Percentiles rank a stretch among this genome's conserved stretches.
phyloP scores from a whole-genome alignment of 495 filamentous ascomycete genomes.

The Hyaloscypha finlandica region DNA sequence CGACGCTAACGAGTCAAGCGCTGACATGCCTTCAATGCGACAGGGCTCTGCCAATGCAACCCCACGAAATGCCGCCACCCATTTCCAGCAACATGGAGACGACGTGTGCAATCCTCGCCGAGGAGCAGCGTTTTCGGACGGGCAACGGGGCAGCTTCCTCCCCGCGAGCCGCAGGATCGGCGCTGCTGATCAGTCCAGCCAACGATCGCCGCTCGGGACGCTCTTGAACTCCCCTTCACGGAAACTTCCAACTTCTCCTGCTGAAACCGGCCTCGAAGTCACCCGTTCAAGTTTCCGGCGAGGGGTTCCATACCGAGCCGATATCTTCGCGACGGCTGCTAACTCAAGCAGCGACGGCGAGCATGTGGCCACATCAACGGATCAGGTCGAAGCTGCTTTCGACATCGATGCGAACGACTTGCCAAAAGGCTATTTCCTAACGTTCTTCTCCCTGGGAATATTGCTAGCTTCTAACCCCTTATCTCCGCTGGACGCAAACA shows the following conservation, averaged over 20 bases:
- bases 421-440: constrained; percentile 14
- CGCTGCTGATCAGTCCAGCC: neutral
- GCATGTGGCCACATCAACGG: neutral
- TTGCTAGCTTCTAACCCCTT: neutral
- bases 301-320: neutral
- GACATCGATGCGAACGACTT: neutral
- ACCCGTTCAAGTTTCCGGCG: neutral
- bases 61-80: neutral
- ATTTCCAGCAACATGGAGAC: neutral
- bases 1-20: neutral
- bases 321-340: neutral
- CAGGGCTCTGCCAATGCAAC: neutral
- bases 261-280: neutral
- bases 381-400: neutral
- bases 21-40: neutral
- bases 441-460: neutral
- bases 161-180: neutral
- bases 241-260: neutral
- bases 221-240: neutral
- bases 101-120: neutral
- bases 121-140: neutral
- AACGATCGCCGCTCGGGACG: neutral
- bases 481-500: neutral
- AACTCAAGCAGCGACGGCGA: neutral
- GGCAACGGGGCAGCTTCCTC: neutral